Base-by-base conservation (phyloP, 352 stramenopile species). In the Pythium rhizo-oryzae region DNA sequence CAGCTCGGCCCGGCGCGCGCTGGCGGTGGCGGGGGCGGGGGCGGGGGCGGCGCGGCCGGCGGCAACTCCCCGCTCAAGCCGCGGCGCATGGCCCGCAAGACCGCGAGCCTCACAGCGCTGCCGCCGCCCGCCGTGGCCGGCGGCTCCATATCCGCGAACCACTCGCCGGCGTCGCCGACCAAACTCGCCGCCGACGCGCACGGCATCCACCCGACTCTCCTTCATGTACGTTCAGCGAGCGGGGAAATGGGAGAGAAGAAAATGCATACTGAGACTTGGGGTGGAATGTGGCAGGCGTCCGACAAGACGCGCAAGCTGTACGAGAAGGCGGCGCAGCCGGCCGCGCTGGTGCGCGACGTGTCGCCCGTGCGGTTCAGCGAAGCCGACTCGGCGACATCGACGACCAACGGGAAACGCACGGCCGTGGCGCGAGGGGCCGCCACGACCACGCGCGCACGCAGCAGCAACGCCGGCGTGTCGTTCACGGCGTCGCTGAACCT, bases 401-500 rank as follows among this genome's bases (percentile, higher is more conserved):
- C 25, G 12, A 41, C 25, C 8, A 33, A n/a, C 23, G 57, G 49
- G 15, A 66, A 66, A 9, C 54, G 51, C 16, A 43, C 47, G 18
- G 55, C 65, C 4, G 51, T 59, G 24, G 65, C 58, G 0, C 28
- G 65, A 8, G 56, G 60, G 28, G 28, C 28, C 4, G 59, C 53
- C 1, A 41, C 47, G 33, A 59, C 55, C 7, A 41, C 59, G 6
- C 53, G 46, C 2, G n/a, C 53, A 18, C 46, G 58, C 9, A 35
- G 21, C 4, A 51, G 25, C 24, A 56, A 21, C 16, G 46, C 62
- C n/a, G 49, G 59, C 23, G 43, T 74, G 9, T 93, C 85, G 12
- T 95, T 95, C 74, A 93, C 82, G 0, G 83, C 85, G 28, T 95
- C 87, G 2, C 62, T 95, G 5, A 82, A 92, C 46, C 74, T 95